phyloP scores from a whole-genome alignment of 163 green algal genomes.

The Smithsoniella earleae region DNA sequence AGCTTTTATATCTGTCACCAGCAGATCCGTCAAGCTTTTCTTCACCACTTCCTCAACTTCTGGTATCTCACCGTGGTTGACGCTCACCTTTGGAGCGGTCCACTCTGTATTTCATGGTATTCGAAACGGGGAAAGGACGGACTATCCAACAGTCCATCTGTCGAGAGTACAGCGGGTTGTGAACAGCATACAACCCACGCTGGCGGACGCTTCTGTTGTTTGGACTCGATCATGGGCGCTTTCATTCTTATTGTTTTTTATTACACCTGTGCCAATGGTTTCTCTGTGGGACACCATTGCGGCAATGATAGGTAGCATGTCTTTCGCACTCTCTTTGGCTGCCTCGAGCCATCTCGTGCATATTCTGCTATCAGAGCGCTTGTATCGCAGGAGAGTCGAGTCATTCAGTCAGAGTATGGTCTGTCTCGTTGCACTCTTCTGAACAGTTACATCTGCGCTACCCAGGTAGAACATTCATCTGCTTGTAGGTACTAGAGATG shows the following conservation, averaged over 20 bases:
- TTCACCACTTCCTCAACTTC: neutral
- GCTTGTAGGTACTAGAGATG: constrained; percentile 9
- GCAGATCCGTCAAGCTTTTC: too few relatives aligned
- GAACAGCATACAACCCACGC: neutral
- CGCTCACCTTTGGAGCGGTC: constrained; percentile 19
- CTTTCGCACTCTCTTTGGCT: neutral
- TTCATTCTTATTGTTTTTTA: neutral
- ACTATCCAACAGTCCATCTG: constrained; percentile 5
- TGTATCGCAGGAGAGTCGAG: constrained; percentile 2
- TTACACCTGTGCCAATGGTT: neutral
- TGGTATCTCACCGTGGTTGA: neutral
- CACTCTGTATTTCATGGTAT: neutral
- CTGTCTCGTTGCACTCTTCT: too few relatives aligned
- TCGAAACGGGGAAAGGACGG: neutral
- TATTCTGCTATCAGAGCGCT: constrained; percentile 10
- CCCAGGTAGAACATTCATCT: too few relatives aligned
- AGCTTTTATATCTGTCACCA: neutral
- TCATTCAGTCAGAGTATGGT: too few relatives aligned
- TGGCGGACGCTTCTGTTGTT: neutral
- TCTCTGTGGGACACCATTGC: neutral
- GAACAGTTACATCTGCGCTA: too few relatives aligned
- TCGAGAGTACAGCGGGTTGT: neutral
- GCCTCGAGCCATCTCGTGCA: neutral
- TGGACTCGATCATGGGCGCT: neutral
- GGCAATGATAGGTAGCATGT: neutral